Conservation (phyloP, 106 monocot genomes). For the Vanilla planifolia region DNA sequence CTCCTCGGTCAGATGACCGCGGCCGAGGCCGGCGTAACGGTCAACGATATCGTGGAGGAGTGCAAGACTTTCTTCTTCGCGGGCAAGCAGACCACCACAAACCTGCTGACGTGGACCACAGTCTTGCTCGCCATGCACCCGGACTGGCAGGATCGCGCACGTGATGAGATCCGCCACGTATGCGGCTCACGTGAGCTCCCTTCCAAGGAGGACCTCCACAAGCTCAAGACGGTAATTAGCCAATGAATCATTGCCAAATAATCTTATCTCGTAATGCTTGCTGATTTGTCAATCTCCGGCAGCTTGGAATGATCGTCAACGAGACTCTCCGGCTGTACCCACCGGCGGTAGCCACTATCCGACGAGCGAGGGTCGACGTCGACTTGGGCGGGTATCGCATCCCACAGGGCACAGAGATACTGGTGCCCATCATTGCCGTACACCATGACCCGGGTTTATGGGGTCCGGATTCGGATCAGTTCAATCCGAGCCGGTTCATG, state of each 20-base stretch:
- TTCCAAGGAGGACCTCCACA: slow-evolving; percentile 57
- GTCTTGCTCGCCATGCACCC: slow-evolving; percentile 88
- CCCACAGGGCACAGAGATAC: slow-evolving; percentile 58
- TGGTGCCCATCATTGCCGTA: slow-evolving; percentile 70
- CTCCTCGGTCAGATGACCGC: slow-evolving; percentile 64
- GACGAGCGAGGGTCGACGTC: slow-evolving; percentile 52
- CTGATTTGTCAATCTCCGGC: background rate
- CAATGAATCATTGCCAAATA: background rate
- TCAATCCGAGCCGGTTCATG: slow-evolving; percentile 57
- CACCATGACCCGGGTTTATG: slow-evolving; percentile 64
- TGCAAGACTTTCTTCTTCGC: slow-evolving; percentile 99
- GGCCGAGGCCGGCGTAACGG: slow-evolving; percentile 12
- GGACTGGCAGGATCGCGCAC: slow-evolving; percentile 78
- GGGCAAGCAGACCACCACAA: slow-evolving; percentile 90
- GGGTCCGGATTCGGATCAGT: slow-evolving; percentile 53
- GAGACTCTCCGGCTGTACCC: slow-evolving; percentile 81
- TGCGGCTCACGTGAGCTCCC: slow-evolving; percentile 59
- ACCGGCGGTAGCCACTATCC: slow-evolving; percentile 71
- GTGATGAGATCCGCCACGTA: slow-evolving; percentile 57
- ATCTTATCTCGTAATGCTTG: background rate
- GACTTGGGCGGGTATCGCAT: slow-evolving; percentile 34
- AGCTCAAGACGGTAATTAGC: slow-evolving; percentile 71
- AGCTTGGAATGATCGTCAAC: slow-evolving; percentile 79
- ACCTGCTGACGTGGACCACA: slow-evolving; percentile 83
- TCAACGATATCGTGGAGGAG: slow-evolving; percentile 75